Conservation (phyloP, 257 asterid species). For the Solanum infundibuliforme region DNA sequence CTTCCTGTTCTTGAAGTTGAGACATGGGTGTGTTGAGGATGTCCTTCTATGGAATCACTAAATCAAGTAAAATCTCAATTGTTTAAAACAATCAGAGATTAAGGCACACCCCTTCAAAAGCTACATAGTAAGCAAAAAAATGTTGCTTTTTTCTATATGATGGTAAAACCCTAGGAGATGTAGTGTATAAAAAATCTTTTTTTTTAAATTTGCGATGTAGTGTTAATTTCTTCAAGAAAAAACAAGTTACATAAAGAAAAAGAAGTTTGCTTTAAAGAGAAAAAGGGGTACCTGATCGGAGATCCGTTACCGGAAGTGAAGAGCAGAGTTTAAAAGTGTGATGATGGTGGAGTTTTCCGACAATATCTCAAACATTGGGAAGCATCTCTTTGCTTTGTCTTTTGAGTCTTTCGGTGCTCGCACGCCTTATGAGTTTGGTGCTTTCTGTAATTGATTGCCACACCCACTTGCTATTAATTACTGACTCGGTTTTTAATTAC, state of each 20-base stretch:
- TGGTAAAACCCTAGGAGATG: neutral
- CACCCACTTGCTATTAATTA: neutral
- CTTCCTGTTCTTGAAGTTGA: neutral
- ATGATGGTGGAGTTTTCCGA: neutral
- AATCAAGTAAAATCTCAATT: neutral
- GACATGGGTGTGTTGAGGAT: neutral
- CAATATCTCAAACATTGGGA: neutral
- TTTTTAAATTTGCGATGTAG: neutral
- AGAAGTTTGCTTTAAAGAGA: neutral
- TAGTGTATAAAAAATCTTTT: neutral
- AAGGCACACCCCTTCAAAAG: neutral
- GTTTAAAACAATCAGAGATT: neutral
- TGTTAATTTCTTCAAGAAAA: neutral
- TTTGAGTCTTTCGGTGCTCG: neutral
- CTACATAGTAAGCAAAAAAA: neutral
- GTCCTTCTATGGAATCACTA: neutral
- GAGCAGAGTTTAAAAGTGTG: neutral
- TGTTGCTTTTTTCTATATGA: neutral
- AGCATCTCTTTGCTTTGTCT: neutral
- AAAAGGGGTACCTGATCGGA: neutral
- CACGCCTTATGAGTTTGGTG: neutral
- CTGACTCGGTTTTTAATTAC: too few relatives aligned
- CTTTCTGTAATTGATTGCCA: neutral
- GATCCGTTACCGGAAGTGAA: neutral
- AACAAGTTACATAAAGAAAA: neutral